Evolutionary conservation across 805 yeast genomes (phyloP), one percentile per base, ranked within the genome.

Genomic region (Sungouiozyma intestinalis): DNA sequence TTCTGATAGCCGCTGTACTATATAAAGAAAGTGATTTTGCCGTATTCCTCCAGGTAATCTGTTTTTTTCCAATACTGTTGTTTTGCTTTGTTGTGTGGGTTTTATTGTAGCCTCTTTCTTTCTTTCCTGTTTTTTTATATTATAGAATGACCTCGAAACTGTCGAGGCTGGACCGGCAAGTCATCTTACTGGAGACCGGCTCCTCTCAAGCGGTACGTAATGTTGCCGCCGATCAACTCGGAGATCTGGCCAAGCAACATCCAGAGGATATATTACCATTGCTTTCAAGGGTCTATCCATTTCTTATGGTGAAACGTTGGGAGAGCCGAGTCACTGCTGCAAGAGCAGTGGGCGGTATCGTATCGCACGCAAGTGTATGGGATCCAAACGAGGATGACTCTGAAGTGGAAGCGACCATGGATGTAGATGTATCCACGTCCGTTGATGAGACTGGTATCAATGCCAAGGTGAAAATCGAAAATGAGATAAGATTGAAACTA

Each of bases 301-400:
- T 79, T 58, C 69, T 92, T 45, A 74, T 78, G 54, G 77, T 86
- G 19, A 73, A 70, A 44, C 86, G 81, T 63, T 92, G 99, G 99
- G 99, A 92, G 60, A 88, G 98, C 0, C 73, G 99, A 59, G 81
- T 84, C 1, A 79, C 97, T 1, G 92, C 99, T 1, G 96, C 97
- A 1, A 69, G 86, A 42, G 97, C 98, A 0, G 74, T 92, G 51
- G 97, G 97, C 7, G 94, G 94, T 3, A 87, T 92, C 21, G 90
- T 87, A 3, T 75, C 77, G 36, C 80, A 85, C 60, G 78, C 88
- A 1, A 72, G 74, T 0, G 54, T 68, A 24, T 92, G 97, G 97
- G 86, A 85, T 54, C 97, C 97, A 1, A 84, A 82, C 51, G 50
- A 56, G 7, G 64, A 62, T 20, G 68, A 60, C 33, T 60, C 19